A percentile compares a stretch with the other conserved stretches of the same genome.
These are phyloP conservation scores for Metrosideros polymorpha DNA, from an alignment of 441 rosid species.

Conservation along the genomic window DNA sequence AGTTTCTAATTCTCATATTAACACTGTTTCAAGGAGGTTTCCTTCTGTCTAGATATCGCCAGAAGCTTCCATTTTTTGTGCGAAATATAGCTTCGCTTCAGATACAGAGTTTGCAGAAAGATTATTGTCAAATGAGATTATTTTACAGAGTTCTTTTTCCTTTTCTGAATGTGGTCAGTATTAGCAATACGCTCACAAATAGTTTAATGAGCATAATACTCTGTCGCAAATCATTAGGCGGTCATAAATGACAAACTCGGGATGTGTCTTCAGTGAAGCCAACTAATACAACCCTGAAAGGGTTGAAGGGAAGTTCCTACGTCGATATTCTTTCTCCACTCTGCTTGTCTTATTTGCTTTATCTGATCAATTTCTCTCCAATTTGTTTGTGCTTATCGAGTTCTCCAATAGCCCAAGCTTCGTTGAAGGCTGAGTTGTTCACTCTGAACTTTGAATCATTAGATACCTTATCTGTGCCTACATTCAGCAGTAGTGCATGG, in stretches of 20 bases:
- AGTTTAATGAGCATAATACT: background rate
- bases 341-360: background rate
- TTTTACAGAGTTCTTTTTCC: background rate
- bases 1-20: background rate
- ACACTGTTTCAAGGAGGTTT: background rate
- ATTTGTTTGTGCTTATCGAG: background rate
- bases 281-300: background rate
- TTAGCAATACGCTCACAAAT: background rate
- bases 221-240: background rate
- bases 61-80: background rate
- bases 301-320: background rate
- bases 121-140: background rate
- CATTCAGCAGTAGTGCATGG: background rate
- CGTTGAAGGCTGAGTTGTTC: background rate
- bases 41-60: background rate
- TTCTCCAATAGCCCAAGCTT: background rate
- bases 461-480: background rate
- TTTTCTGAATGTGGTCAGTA: background rate
- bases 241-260: background rate
- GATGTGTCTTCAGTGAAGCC: background rate
- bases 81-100: background rate
- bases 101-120: background rate
- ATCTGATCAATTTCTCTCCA: background rate
- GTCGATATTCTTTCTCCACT: background rate
- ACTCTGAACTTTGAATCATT: background rate